Evolutionary conservation across 2,329 filamentous ascomycete genomes (phyloP).

Genomic region (Colletotrichum siamense): DNA sequence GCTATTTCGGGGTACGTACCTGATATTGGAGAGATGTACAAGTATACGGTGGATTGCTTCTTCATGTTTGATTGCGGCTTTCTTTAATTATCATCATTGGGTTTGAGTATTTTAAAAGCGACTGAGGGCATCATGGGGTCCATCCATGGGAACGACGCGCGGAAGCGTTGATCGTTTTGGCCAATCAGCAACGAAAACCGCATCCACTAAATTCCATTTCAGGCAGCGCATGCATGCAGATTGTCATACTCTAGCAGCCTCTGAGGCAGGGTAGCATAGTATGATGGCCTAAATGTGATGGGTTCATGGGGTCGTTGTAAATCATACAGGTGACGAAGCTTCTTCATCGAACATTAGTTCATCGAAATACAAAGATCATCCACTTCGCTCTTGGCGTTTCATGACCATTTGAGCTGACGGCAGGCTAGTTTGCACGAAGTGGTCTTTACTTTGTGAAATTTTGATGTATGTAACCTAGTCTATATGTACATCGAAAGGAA

Average conservation of each 20-base stretch:
- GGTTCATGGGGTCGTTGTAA: neutral
- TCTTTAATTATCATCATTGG: neutral
- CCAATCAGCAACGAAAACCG: neutral
- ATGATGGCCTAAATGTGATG: accelerated
- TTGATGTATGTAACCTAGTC: neutral
- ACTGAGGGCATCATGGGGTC: neutral
- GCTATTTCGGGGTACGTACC: neutral
- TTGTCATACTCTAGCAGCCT: neutral
- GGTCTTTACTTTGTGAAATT: neutral
- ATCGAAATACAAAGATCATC: too few relatives aligned
- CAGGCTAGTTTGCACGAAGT: neutral
- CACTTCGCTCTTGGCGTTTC: accelerated
- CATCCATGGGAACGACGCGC: neutral
- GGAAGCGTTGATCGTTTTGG: accelerated
- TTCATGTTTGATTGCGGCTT: neutral
- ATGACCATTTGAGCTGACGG: neutral
- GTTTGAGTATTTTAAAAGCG: accelerated
- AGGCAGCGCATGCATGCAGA: neutral
- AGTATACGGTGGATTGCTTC: neutral
- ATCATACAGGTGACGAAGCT: neutral
- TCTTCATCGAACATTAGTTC: accelerated
- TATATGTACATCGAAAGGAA: neutral
- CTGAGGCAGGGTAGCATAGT: neutral
- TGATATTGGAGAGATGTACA: accelerated
- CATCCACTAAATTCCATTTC: neutral